Evolutionary conservation across 257 asterid genomes (phyloP).

Genomic region (Plectranthus barbatus): DNA sequence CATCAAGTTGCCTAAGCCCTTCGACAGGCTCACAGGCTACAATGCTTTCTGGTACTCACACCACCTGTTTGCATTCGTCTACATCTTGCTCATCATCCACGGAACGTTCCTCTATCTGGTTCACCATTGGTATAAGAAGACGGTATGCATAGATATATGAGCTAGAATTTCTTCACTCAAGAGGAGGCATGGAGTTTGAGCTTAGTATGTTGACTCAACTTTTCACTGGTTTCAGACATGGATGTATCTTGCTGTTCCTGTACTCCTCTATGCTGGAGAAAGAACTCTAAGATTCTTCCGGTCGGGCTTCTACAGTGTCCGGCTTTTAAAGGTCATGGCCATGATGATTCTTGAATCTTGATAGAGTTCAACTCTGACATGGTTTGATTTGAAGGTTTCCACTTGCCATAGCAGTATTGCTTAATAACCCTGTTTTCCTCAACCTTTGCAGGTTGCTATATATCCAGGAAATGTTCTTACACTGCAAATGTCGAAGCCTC

Average conservation of each 20-base stretch:
- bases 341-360: not conserved
- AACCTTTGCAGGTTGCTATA: conserved; percentile 64
- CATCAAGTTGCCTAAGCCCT: conserved; percentile 77
- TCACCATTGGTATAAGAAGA: conserved; percentile 64
- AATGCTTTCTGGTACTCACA: conserved; percentile 96
- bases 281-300: conserved; percentile 81
- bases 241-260: conserved; percentile 94
- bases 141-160: conserved; percentile 49
- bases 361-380: too few relatives aligned
- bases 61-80: conserved; percentile 72
- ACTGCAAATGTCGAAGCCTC: conserved; percentile 93
- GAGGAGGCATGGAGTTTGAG: not conserved
- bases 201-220: not conserved
- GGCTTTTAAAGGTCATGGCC: conserved; percentile 57
- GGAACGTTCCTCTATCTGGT: conserved; percentile 71
- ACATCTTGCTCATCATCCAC: conserved; percentile 70
- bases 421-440: too few relatives aligned
- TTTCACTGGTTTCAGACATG: conserved; percentile 56
- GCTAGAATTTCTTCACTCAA: not conserved
- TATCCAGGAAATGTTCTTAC: conserved; percentile 90
- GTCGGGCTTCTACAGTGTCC: conserved; percentile 62
- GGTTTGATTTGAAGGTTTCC: too few relatives aligned
- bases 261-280: conserved; percentile 83
- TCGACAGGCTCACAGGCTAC: conserved; percentile 88
- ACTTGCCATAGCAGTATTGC: too few relatives aligned